Percentiles rank a stretch among this genome's conserved stretches.
Conservation (phyloP, 495 filamentous ascomycete genomes). For the Pseudomonodictys pantanalensis region DNA sequence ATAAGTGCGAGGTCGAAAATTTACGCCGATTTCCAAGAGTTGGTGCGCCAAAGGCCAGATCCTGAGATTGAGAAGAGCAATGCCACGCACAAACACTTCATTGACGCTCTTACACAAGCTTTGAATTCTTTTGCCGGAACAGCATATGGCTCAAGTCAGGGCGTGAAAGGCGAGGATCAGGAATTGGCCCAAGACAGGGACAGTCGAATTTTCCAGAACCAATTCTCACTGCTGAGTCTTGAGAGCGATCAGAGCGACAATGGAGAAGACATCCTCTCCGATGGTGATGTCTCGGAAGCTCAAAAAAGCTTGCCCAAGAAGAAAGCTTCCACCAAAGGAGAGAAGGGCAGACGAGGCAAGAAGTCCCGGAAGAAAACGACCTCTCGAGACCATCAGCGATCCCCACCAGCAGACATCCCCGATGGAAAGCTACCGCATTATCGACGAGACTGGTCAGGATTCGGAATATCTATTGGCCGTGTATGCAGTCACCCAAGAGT, state of each 20-base stretch:
- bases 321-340: constrained; percentile 40
- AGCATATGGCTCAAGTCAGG: constrained; percentile 23
- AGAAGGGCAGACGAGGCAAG: constrained; percentile 43
- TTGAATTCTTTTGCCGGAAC: constrained; percentile 42
- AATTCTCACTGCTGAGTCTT: constrained; percentile 37
- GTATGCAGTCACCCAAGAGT: constrained; percentile 38
- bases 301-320: constrained; percentile 22
- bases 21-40: constrained; percentile 30
- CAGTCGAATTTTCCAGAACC: constrained; percentile 40
- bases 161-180: constrained; percentile 5
- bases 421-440: constrained; percentile 50
- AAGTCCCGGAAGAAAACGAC: constrained; percentile 32
- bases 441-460: constrained; percentile 35
- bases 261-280: constrained; percentile 18
- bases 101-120: constrained; percentile 41
- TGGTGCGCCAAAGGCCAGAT: constrained; percentile 39
- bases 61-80: constrained; percentile 45
- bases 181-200: constrained; percentile 36
- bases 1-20: constrained; percentile 9
- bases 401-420: constrained; percentile 36
- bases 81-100: constrained; percentile 44
- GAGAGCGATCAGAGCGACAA: constrained; percentile 18
- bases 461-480: constrained; percentile 46
- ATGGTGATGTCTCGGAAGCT: constrained; percentile 11
- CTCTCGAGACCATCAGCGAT: constrained; percentile 7